Base-by-base conservation (phyloP, 768 basidiomycete genomes). In the Mycena polygramma region DNA sequence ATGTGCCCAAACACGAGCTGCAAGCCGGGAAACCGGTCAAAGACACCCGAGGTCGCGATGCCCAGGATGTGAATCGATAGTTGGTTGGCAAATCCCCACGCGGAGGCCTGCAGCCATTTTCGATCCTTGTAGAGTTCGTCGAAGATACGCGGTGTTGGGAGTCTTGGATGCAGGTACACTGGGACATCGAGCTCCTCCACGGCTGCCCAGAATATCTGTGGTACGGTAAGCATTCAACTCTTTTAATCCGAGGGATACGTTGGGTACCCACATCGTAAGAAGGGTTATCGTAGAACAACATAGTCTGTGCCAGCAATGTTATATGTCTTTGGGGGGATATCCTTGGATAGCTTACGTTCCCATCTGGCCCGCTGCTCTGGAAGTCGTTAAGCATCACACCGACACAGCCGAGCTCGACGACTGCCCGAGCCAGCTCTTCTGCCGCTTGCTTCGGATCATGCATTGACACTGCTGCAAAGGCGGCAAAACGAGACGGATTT, bases 401-500 rank as follows among this genome's bases (percentile, higher is more conserved):
- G 49, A 54, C 20, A 17, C 26, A 73, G 7, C 71, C 74, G 20
- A 73, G 63, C 53, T 73, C 66, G 30, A 70, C 30, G 30, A 74
- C 73, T 7, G 70, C 70, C 6, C 73, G 71, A 7, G 67, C n/a
- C 7, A 74, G 65, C 26, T 74, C 73, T 20, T 72, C 49, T 1
- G 71, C 70, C 0, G 73, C 73, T 36, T 72, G 68, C n/a, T 69
- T 63, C 9, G 70, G 64, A 52, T 74, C 62, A 36, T 74, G 73
- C 73, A 74, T 74, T 7, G 73, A 74, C 15, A 74, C 73, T 5
- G 73, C 71, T 7, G 73, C 73, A 37, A 74, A 74, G 20, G 73
- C 71, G 2, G 71, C 68, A 17, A 74, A 72, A 2, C 73, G 71
- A 20, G 67, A 24, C 22, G 70, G 68, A 46, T 72, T 69, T 3